These are phyloP conservation scores for Rubia occidens DNA, from an alignment of 305 asterid genomes.

Conservation along the genomic window DNA sequence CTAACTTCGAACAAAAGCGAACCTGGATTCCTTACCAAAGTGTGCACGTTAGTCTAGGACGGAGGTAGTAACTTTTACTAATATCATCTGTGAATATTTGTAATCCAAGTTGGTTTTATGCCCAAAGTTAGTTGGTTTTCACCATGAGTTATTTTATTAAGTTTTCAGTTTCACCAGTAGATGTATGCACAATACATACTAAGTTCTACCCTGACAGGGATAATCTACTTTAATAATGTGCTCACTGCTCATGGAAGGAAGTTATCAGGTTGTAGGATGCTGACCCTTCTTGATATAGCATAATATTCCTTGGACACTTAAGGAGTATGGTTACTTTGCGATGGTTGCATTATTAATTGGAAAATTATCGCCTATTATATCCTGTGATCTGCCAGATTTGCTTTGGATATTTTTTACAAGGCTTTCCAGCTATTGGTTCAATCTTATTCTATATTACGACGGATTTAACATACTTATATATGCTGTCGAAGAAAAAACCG, in stretches of 20 bases:
- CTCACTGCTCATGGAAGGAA: neutral
- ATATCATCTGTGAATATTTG: neutral
- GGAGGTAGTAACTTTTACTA: neutral
- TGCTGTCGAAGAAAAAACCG: neutral
- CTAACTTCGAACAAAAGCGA: neutral
- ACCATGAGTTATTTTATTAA: neutral
- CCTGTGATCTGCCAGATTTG: constrained; percentile 4
- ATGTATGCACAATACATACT: neutral
- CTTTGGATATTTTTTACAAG: neutral
- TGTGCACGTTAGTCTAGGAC: neutral
- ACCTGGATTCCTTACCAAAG: neutral
- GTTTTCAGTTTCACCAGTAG: neutral
- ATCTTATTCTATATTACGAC: neutral
- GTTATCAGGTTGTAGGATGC: neutral
- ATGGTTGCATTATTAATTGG: neutral
- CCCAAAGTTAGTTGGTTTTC: neutral
- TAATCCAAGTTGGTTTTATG: neutral
- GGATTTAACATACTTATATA: neutral
- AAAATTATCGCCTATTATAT: neutral
- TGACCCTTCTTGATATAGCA: neutral
- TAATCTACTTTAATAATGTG: neutral
- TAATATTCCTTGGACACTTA: neutral
- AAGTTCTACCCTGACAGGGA: neutral
- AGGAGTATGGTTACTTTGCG: neutral
- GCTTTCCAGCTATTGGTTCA: neutral